Evolutionary conservation across 2,329 filamentous ascomycete genomes (phyloP).

Genomic region (Alternaria sp.): DNA sequence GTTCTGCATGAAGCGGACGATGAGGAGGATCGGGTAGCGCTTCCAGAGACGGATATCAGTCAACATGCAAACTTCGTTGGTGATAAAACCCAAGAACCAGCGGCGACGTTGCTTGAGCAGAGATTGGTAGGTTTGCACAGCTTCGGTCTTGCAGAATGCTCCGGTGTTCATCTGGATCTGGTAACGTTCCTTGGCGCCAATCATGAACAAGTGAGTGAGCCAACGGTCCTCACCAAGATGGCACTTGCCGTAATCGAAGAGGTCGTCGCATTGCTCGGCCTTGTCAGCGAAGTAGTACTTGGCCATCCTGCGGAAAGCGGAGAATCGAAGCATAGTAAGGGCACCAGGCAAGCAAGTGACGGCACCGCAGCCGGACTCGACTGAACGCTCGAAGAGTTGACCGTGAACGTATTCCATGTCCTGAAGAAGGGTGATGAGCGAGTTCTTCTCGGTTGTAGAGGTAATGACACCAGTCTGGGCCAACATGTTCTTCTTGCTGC

Average conservation of each 20-base stretch:
- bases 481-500: constrained; percentile 89
- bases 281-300: constrained; percentile 99
- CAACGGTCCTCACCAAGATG: constrained; percentile 95
- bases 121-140: constrained; percentile 84
- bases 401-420: constrained; percentile 99
- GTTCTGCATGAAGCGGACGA: constrained; percentile 93
- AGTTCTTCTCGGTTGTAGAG: constrained; percentile 86
- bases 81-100: constrained; percentile 98
- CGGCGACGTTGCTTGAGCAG: constrained; percentile 92
- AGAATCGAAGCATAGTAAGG: constrained; percentile 94
- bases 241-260: constrained; percentile 96
- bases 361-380: constrained; percentile 91
- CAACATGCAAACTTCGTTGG: constrained; percentile 97
- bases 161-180: constrained; percentile 98
- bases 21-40: constrained; percentile 82
- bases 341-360: constrained; percentile 95
- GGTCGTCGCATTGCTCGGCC: constrained; percentile 90
- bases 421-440: constrained; percentile 88
- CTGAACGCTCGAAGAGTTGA: constrained; percentile 92
- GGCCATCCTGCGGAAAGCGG: constrained; percentile 94
- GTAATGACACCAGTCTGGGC: constrained; percentile 98
- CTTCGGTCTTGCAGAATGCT: constrained; percentile 98
- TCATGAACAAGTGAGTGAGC: constrained; percentile 99
- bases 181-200: constrained; percentile 88
- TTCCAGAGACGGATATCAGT: constrained; percentile 92